Percentiles rank a stretch among this genome's conserved stretches.
These are phyloP conservation scores for Myrmaecium sp. DNA, from an alignment of 2,329 filamentous ascomycete genomes.

Conservation along the genomic window DNA sequence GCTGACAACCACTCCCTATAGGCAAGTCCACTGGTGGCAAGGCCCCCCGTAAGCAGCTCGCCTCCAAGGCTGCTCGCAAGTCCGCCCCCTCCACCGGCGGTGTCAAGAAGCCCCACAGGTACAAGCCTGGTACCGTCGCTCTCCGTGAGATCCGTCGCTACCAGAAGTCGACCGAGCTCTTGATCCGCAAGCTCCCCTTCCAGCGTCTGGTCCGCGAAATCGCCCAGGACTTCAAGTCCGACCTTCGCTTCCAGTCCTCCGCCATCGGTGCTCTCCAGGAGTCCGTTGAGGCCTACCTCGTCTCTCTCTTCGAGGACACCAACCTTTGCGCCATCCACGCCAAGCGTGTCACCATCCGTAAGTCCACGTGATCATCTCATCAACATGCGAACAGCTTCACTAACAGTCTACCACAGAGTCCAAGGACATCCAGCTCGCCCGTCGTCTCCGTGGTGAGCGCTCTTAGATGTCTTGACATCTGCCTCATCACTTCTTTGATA, in stretches of 20 bases:
- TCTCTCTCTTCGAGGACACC: slow-evolving; percentile 91
- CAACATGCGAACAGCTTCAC: slow-evolving; percentile 6
- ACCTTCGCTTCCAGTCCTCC: slow-evolving; percentile 89
- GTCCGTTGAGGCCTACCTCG: slow-evolving; percentile 87
- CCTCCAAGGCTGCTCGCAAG: slow-evolving; percentile 98
- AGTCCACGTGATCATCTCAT: slow-evolving; percentile 6
- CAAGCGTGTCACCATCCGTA: slow-evolving; percentile 74
- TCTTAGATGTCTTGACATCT: slow-evolving; percentile 30
- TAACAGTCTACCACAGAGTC: slow-evolving; percentile 44
- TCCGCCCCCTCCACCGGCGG: slow-evolving; percentile 83
- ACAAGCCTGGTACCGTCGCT: slow-evolving; percentile 60
- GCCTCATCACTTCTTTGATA: too few species aligned
- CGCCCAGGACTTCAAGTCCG: slow-evolving; percentile 44
- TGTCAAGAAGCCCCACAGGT: slow-evolving; percentile 40
- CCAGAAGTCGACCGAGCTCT: slow-evolving; percentile 75
- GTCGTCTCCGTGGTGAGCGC: slow-evolving; percentile 37
- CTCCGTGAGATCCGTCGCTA: slow-evolving; percentile 83
- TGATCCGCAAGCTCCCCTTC: slow-evolving; percentile 68
- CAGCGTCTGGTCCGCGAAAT: slow-evolving; percentile 66
- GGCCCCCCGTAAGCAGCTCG: slow-evolving; percentile 83
- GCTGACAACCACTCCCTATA: slow-evolving; percentile 20
- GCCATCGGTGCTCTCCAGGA: slow-evolving; percentile 88
- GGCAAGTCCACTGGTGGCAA: slow-evolving; percentile 63
- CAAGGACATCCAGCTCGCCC: slow-evolving; percentile 89
- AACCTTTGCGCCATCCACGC: slow-evolving; percentile 95